These are phyloP conservation scores for Saturnispora silvae DNA, from an alignment of 805 yeast species.

Conservation along the genomic window DNA sequence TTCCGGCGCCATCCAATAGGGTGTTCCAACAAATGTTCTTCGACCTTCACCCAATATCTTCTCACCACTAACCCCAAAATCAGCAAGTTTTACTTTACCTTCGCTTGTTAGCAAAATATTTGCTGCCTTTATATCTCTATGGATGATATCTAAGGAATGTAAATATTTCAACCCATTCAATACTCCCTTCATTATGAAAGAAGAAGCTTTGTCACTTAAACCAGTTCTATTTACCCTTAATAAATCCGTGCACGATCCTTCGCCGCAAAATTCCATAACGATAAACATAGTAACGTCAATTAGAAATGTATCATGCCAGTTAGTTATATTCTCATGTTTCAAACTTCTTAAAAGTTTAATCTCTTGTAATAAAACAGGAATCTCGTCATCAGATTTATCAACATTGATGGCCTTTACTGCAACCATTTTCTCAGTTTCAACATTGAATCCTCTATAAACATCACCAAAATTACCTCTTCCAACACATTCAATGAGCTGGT, in stretches of 20 bases:
- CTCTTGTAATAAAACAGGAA: constrained; percentile 63
- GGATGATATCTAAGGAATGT: constrained; percentile 69
- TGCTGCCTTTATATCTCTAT: constrained; percentile 91
- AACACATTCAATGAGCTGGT: constrained; percentile 41
- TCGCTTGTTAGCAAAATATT: constrained; percentile 64
- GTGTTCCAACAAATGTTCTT: constrained; percentile 50
- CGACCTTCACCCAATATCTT: constrained; percentile 40
- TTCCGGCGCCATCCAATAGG: constrained; percentile 90
- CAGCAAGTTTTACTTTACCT: constrained; percentile 82
- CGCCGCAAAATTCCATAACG: constrained; percentile 92
- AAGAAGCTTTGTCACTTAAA: constrained; percentile 49
- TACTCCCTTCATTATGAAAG: constrained; percentile 52
- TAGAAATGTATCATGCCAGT: constrained; percentile 52
- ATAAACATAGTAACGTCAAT: constrained; percentile 70
- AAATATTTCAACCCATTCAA: constrained; percentile 64
- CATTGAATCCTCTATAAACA: constrained; percentile 51
- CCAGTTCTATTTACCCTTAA: constrained; percentile 39
- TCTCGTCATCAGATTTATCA: constrained; percentile 70
- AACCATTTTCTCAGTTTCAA: constrained; percentile 33
- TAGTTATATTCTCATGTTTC: constrained; percentile 56
- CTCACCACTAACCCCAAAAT: constrained; percentile 91
- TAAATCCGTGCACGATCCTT: constrained; percentile 80
- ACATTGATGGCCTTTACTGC: constrained; percentile 84
- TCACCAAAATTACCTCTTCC: constrained; percentile 87
- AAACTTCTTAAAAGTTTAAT: constrained; percentile 63